These are phyloP conservation scores for Albatrellus ellisii DNA, from an alignment of 768 basidiomycete genomes.

Conservation along the genomic window DNA sequence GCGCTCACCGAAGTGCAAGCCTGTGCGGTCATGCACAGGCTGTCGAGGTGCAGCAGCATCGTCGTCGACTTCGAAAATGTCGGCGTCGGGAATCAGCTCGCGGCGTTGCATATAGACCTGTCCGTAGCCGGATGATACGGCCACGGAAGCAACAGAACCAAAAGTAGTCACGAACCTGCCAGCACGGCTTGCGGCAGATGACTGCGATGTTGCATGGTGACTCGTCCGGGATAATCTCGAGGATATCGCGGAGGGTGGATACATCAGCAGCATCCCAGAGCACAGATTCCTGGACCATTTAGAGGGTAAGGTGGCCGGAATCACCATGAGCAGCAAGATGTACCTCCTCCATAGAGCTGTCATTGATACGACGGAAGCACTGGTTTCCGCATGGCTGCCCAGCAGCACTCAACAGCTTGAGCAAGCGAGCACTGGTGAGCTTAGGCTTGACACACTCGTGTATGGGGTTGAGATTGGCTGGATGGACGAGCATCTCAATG, in stretches of 20 bases:
- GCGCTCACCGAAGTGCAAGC: too few relatives aligned
- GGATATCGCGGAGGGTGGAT: conserved; percentile 25
- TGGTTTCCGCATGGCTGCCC: not conserved
- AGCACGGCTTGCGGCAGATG: conserved; percentile 44
- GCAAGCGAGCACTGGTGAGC: not conserved
- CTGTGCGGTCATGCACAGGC: too few relatives aligned
- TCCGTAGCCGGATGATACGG: too few relatives aligned
- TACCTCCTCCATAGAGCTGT: not conserved
- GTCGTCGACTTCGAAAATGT: too few relatives aligned
- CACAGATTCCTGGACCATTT: not conserved
- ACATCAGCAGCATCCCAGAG: conserved; percentile 29
- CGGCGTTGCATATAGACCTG: too few relatives aligned
- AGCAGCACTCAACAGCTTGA: not conserved
- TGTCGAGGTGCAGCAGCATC: too few relatives aligned
- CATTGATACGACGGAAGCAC: not conserved
- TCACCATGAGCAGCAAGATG: not conserved
- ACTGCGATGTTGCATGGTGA: conserved; percentile 41
- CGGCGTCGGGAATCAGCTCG: too few relatives aligned
- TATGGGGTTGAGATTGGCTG: not conserved
- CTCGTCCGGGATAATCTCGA: conserved; percentile 31
- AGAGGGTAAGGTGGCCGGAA: conserved; percentile 10
- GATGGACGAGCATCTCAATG: not conserved
- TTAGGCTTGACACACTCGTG: not conserved
- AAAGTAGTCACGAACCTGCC: conserved; percentile 28
- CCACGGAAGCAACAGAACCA: not conserved